Evolutionary conservation across 345 rosid species (phyloP), one percentile per base, ranked within the genome.

Genomic region (Lepidium africanum): DNA sequence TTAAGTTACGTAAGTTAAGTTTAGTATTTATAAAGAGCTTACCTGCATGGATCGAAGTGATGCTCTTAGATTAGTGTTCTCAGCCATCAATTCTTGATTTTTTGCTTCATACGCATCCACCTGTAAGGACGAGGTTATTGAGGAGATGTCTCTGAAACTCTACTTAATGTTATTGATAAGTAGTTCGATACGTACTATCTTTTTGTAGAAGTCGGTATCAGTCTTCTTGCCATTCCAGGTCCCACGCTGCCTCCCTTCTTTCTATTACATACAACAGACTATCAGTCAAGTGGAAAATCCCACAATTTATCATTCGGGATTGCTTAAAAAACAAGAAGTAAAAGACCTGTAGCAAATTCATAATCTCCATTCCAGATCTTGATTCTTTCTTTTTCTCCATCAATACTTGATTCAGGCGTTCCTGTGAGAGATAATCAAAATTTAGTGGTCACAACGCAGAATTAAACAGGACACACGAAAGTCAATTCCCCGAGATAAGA

Each of bases 201-300:
- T 94, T 76, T 94, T 91, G 68, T 91, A 87, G 81, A 91, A 91
- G 66, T 94, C 99, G 59, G 87, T 91, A 71, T 94, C 97, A 30
- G 93, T 73, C 83, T 91, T 94, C 93, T 91, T 91, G 72, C 96
- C 99, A 38, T 87, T 91, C 99, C 99, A 94, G 48, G 99, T 94
- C 51, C 97, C 99, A 70, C 97, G 97, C 57, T 91, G 99, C 75
- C 96, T 81, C 57, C 99, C 96, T 87, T 94, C 99, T 86, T 94
- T 94, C 97, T 94, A 74, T 70, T 67, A 54, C 53, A 23, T 21
- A 62, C 14, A 70, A 35, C 17, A 77, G 65, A 74, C 14, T 54
- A 19, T 15, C 10, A 43, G 25, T 53, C 3, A 57, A 45, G 48
- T 43, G 43, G 49, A 55, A 47, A 70, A 12, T n/a, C 7, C 35